Evolutionary conservation across 2,329 filamentous ascomycete genomes (phyloP), one percentile per base, ranked within the genome.

Genomic region (Cladorrhinum sp.): DNA sequence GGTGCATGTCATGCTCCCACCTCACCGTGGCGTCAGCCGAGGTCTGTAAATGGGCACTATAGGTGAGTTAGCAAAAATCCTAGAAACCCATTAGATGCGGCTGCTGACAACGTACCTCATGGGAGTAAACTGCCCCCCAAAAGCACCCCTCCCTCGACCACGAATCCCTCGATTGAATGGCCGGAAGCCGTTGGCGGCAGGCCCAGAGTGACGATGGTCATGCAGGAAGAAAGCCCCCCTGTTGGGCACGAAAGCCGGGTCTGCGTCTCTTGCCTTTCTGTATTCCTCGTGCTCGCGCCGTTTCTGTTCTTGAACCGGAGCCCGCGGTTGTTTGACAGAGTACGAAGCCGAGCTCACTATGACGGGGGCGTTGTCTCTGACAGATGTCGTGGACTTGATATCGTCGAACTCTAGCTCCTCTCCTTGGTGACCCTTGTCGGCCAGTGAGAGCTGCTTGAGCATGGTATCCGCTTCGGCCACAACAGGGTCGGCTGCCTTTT

Each of bases 191-290:
- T 93, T 93, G 57, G 87, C 84, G 66, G 87, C 85, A 50, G 88
- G 84, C n/a, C 89, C 89, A 59, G 89, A 85, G 68, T 91, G 88
- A 64, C 92, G 85, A 70, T 95, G 91, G 73, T 98, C 95, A 75
- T 98, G 93, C 85, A 98, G 92, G 78, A 97, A 98, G 80, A 98
- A 98, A 64, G 91, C 89, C 61, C 95, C 95, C 66, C 93, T 83
- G 71, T 96, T 97, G 57, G 95, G 93, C 58, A 97, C 93, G 76
- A 96, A 96, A 10, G 93, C 87, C 36, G 93, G 93, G 73, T 96
- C 92, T 68, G 91, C 87, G 72, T 96, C 92, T 68, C 91, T 85
- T 74, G 91, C 91, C 77, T 89, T 91, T 76, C 89, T 87, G 77
- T 96, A 96, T 71, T 96, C 91, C 65, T 96, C 92, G 70, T 96